A percentile compares a stretch with the other conserved stretches of the same genome.
These are phyloP conservation scores for Penicillium occitanis DNA, from an alignment of 2,329 filamentous ascomycete genomes.

Conservation along the genomic window DNA sequence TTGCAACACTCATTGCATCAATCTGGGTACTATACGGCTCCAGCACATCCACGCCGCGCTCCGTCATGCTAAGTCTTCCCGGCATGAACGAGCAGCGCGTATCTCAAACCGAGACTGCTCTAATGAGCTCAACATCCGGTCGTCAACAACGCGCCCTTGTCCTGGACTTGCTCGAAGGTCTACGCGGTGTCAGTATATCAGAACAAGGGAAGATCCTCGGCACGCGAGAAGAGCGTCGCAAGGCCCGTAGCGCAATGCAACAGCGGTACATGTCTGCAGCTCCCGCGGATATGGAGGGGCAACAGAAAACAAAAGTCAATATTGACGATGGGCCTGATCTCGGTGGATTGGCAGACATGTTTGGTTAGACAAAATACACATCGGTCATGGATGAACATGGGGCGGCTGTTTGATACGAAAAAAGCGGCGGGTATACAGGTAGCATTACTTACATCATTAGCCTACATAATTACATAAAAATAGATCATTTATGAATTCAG, in stretches of 20 bases:
- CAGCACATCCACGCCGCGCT: constrained; percentile 67
- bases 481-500: background rate
- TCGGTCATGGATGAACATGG: background rate
- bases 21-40: constrained; percentile 76
- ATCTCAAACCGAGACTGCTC: constrained; percentile 60
- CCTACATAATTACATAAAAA: background rate
- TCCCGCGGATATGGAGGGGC: constrained; percentile 40
- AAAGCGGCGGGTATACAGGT: background rate
- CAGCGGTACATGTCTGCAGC: constrained; percentile 44
- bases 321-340: constrained; percentile 52
- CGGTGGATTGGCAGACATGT: constrained; percentile 55
- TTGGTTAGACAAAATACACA: constrained; percentile 37
- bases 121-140: constrained; percentile 57
- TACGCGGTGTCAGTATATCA: constrained; percentile 87
- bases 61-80: constrained; percentile 76
- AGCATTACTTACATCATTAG: constrained; percentile 1
- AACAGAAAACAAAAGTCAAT: constrained; percentile 41
- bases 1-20: constrained; percentile 81
- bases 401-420: background rate
- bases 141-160: constrained; percentile 78
- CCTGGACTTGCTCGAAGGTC: constrained; percentile 77
- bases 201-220: constrained; percentile 80
- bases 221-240: constrained; percentile 42
- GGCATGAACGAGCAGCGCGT: constrained; percentile 70
- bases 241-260: constrained; percentile 44